These are phyloP conservation scores for Mariannaea elegans DNA, from an alignment of 2,329 filamentous ascomycete species.

Conservation along the genomic window DNA sequence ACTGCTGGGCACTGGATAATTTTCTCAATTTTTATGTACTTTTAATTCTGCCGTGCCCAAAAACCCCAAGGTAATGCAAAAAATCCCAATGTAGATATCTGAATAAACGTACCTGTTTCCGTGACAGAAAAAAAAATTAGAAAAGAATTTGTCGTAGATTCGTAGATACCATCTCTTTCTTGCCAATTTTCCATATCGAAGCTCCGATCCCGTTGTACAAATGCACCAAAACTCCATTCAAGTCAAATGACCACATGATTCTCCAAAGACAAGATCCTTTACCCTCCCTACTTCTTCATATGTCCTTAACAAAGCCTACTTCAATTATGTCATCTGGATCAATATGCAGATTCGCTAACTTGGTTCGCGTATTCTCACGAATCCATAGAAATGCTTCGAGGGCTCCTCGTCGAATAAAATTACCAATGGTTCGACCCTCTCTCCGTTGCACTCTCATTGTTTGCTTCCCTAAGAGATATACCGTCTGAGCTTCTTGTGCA, in stretches of 20 bases:
- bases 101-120: constrained; percentile 20
- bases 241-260: no score
- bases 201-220: not conserved
- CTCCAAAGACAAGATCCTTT: no score
- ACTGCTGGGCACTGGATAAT: no score
- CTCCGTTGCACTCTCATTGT: constrained; percentile 59
- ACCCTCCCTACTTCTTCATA: constrained; percentile 50
- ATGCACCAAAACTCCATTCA: constrained; percentile 3
- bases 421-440: constrained; percentile 44
- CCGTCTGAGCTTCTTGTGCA: constrained; percentile 57
- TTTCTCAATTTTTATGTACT: not conserved
- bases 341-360: constrained; percentile 67
- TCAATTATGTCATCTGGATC: constrained; percentile 68
- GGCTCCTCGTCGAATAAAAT: constrained; percentile 53
- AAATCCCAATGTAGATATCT: constrained; percentile 13
- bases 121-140: not conserved
- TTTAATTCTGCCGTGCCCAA: not conserved
- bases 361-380: constrained; percentile 71
- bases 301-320: constrained; percentile 75
- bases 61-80: constrained; percentile 18
- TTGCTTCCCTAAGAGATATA: constrained; percentile 70
- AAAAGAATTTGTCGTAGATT: constrained; percentile 13
- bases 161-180: constrained; percentile 1
- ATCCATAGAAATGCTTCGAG: constrained; percentile 70
- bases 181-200: constrained; percentile 8